Percentiles rank a stretch among this genome's conserved stretches.
Evolutionary conservation across 331 rosid species (phyloP).

Genomic region (Telfairia occidentalis): DNA sequence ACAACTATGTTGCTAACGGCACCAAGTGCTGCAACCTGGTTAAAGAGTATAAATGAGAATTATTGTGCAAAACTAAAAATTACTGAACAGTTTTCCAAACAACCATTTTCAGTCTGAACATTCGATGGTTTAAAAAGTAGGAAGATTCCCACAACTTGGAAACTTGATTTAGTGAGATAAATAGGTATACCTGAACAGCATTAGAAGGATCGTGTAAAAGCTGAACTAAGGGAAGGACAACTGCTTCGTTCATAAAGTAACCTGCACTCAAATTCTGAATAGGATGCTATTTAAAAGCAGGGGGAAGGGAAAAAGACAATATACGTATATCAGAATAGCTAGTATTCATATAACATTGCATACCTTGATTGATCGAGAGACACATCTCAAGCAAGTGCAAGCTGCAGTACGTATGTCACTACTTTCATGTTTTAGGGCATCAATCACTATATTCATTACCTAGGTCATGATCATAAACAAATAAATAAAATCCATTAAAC

Average conservation of each 20-base stretch:
- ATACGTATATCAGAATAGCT: constrained; percentile 8
- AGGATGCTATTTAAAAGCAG: constrained; percentile 24
- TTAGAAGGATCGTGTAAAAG: constrained; percentile 55
- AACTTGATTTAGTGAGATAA: not conserved
- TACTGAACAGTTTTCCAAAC: not conserved
- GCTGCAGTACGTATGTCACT: constrained; percentile 53
- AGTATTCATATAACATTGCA: constrained; percentile 12
- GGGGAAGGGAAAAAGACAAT: not conserved
- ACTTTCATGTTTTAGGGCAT: constrained; percentile 53
- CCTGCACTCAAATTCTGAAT: constrained; percentile 82
- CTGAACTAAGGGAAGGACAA: constrained; percentile 51
- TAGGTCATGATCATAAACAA: constrained; percentile 18
- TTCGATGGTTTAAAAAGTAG: not conserved
- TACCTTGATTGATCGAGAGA: constrained; percentile 77
- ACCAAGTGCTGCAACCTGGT: constrained; percentile 70
- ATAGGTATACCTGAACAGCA: constrained; percentile 50
- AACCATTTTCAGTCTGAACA: not conserved
- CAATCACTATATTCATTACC: constrained; percentile 41
- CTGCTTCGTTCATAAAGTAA: constrained; percentile 50
- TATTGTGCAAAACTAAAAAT: not conserved
- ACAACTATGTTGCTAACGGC: constrained; percentile 67
- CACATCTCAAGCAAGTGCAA: constrained; percentile 69
- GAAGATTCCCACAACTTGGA: not conserved
- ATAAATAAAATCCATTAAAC: constrained; percentile 5
- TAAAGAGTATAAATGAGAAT: constrained; percentile 14